Percentiles rank a stretch among this genome's conserved stretches.
These are phyloP conservation scores for Beauveria varroae DNA, from an alignment of 2,329 filamentous ascomycete species.

Conservation along the genomic window DNA sequence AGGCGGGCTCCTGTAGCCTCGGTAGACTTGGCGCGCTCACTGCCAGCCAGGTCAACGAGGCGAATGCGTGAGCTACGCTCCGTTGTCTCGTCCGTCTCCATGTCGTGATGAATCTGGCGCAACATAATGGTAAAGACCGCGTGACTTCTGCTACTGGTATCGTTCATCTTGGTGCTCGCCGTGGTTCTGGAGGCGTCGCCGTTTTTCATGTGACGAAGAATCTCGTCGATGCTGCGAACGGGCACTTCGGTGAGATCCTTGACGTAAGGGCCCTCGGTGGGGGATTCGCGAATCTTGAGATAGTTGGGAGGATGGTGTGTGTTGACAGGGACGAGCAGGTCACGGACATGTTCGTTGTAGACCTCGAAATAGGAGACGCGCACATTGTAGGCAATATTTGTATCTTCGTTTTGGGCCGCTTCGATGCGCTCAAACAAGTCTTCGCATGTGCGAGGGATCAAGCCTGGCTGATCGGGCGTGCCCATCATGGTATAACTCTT, in stretches of 20 bases:
- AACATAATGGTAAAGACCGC: conserved; percentile 97
- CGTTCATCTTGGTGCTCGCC: conserved; percentile 98
- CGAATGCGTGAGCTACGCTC: conserved; percentile 91
- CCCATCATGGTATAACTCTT: conserved; percentile 99
- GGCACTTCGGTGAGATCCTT: conserved; percentile 93
- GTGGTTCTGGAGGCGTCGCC: conserved; percentile 83
- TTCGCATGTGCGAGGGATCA: conserved; percentile 92
- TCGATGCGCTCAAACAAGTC: conserved; percentile 94
- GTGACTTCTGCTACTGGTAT: conserved; percentile 92
- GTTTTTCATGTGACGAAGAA: conserved; percentile 82
- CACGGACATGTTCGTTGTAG: conserved; percentile 97
- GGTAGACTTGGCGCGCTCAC: conserved; percentile 88
- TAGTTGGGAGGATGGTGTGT: conserved; percentile 75
- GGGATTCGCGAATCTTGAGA: conserved; percentile 94
- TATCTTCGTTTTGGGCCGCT: conserved; percentile 64
- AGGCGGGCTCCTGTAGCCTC: conserved; percentile 88
- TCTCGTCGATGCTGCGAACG: conserved; percentile 78
- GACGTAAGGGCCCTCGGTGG: conserved; percentile 90
- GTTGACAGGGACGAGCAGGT: conserved; percentile 70
- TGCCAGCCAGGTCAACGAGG: conserved; percentile 89
- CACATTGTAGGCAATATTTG: conserved; percentile 93
- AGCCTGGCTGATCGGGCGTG: conserved; percentile 69
- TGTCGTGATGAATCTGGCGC: conserved; percentile 96
- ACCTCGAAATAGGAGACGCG: conserved; percentile 98
- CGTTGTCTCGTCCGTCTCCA: conserved; percentile 95